phyloP scores from a whole-genome alignment of 139 green algal genomes.

The Volvox africanus region DNA sequence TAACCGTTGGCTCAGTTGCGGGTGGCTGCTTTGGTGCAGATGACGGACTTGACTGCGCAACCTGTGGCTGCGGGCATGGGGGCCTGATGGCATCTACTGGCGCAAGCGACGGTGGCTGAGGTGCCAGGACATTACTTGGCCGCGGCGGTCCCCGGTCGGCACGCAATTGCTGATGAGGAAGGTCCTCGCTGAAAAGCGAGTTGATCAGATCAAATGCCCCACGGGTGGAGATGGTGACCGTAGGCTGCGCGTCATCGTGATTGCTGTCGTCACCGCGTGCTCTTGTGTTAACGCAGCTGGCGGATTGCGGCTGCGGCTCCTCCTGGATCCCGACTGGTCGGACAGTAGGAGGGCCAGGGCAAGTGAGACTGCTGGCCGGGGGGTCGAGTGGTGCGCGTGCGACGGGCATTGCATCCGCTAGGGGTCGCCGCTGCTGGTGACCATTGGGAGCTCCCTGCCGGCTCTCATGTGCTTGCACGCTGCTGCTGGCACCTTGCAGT shows the following conservation, averaged over 20 bases:
- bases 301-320: neutral
- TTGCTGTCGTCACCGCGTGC: neutral
- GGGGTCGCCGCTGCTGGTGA: neutral
- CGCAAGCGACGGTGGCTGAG: neutral
- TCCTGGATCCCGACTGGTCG: neutral
- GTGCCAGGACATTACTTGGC: neutral
- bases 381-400: neutral
- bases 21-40: neutral
- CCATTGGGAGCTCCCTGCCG: neutral
- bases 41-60: neutral
- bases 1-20: slow-evolving; percentile 72
- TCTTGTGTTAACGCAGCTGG: neutral
- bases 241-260: slow-evolving; percentile 52
- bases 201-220: slow-evolving; percentile 78
- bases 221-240: slow-evolving; percentile 74
- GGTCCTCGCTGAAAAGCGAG: slow-evolving; percentile 68
- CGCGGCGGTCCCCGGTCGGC: neutral
- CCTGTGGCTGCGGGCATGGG: neutral
- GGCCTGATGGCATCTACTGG: neutral
- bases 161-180: slow-evolving; percentile 39
- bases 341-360: neutral
- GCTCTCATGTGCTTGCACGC: too few species aligned
- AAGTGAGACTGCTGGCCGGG: neutral
- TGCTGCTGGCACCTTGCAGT: neutral
- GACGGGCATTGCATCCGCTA: neutral